These are phyloP conservation scores for Fusarium pseudoanthophilum DNA, from an alignment of 2,329 filamentous ascomycete genomes.

Conservation along the genomic window DNA sequence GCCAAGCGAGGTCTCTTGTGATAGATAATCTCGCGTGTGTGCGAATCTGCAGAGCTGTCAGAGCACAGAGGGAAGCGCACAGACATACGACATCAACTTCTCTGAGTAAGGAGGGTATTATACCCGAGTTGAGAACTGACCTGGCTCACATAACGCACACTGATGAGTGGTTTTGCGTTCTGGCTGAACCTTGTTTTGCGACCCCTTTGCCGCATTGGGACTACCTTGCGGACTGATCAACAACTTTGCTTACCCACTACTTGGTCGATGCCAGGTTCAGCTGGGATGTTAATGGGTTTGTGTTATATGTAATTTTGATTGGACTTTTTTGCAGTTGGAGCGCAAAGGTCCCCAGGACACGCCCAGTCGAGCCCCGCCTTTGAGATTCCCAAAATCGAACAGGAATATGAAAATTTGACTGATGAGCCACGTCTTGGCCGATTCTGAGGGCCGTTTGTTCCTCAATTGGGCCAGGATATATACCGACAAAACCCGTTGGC, in stretches of 20 bases:
- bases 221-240: slow-evolving; percentile 24
- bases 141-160: slow-evolving; percentile 2
- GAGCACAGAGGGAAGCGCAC: slow-evolving; percentile 24
- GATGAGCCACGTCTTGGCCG: slow-evolving; percentile 7
- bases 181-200: slow-evolving; percentile 37
- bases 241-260: slow-evolving; percentile 26
- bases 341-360: background rate
- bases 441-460: background rate
- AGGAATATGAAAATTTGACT: slow-evolving; percentile 3
- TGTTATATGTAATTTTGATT: slow-evolving; percentile 17
- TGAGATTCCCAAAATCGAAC: background rate
- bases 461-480: background rate
- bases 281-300: slow-evolving; percentile 25
- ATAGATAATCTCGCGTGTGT: slow-evolving; percentile 25
- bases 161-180: slow-evolving; percentile 26
- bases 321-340: slow-evolving; percentile 12
- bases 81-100: slow-evolving; percentile 24
- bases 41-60: slow-evolving; percentile 22
- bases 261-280: slow-evolving; percentile 19
- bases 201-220: slow-evolving; percentile 30
- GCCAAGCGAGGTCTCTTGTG: slow-evolving; percentile 3
- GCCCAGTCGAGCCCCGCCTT: background rate
- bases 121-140: slow-evolving; percentile 28
- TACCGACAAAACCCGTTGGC: slow-evolving; percentile 6
- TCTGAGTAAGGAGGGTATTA: slow-evolving; percentile 18